phyloP scores from a whole-genome alignment of 176 grass and related monocot species.

The Urochloa ruziziensis region DNA sequence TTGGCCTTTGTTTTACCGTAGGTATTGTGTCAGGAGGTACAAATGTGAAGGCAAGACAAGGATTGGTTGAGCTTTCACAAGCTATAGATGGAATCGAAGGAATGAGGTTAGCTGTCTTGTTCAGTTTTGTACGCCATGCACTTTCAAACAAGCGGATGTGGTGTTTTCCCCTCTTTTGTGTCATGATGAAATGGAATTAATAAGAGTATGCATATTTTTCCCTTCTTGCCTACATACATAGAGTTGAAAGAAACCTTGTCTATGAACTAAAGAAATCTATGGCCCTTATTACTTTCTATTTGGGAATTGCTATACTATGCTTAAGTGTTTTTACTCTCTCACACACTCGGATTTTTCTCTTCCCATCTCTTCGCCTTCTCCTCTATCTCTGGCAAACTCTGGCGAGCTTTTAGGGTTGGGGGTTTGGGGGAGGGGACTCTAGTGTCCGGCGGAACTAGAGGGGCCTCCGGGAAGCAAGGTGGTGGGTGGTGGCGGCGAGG shows the following conservation, averaged over 20 bases:
- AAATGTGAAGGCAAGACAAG: constrained; percentile 38
- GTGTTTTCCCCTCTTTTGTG: not conserved
- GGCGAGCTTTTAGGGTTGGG: no score
- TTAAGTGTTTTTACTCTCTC: no score
- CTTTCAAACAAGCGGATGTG: not conserved
- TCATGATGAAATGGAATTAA: not conserved
- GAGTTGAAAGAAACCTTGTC: not conserved
- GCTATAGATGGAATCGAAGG: constrained; percentile 54
- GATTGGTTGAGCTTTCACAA: constrained; percentile 55
- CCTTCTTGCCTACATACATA: not conserved
- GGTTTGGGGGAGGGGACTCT: no score
- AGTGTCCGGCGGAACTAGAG: no score
- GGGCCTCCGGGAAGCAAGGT: no score
- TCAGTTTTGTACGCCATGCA: constrained; percentile 4
- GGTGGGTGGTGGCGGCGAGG: no score
- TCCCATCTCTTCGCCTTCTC: no score
- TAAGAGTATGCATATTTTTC: not conserved
- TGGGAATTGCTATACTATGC: no score
- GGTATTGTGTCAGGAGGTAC: constrained; percentile 56
- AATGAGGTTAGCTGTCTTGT: constrained; percentile 48
- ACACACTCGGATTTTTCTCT: no score
- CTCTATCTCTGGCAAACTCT: no score
- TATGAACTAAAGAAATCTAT: not conserved
- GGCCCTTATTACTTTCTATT: not conserved
- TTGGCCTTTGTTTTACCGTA: constrained; percentile 29